These are phyloP conservation scores for Pulveroboletus sp. DNA, from an alignment of 768 basidiomycete genomes.

Conservation along the genomic window DNA sequence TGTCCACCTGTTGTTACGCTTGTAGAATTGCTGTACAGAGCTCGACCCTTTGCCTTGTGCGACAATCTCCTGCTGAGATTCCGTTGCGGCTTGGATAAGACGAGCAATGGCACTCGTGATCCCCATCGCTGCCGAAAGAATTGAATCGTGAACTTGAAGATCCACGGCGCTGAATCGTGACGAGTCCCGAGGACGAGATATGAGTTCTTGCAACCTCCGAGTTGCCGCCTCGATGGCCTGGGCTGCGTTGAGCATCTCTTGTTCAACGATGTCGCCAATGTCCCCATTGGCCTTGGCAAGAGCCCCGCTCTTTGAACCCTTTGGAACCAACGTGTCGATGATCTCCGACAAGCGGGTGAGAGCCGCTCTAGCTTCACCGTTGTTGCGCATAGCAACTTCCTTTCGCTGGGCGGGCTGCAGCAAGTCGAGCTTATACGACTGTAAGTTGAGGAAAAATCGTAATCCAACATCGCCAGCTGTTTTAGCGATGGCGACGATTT, in stretches of 20 bases:
- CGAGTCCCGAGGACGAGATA: slow-evolving; percentile 85
- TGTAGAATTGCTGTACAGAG: slow-evolving; percentile 96
- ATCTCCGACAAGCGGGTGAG: slow-evolving; percentile 83
- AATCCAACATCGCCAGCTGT: slow-evolving; percentile 83
- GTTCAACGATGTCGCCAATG: slow-evolving; percentile 93
- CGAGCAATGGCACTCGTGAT: slow-evolving; percentile 95
- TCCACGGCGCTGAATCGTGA: slow-evolving; percentile 89
- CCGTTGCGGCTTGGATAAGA: slow-evolving; percentile 94
- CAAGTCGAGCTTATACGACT: slow-evolving; percentile 91
- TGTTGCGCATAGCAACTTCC: slow-evolving; percentile 87
- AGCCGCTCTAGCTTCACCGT: slow-evolving; percentile 78
- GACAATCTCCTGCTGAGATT: slow-evolving; percentile 98
- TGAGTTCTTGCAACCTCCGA: slow-evolving; percentile 84
- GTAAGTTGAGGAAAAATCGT: slow-evolving; percentile 91
- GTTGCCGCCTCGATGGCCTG: slow-evolving; percentile 93
- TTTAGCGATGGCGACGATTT: slow-evolving; percentile 82
- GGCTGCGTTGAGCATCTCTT: slow-evolving; percentile 93
- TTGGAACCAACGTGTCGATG: slow-evolving; percentile 83
- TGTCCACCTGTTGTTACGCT: slow-evolving; percentile 99
- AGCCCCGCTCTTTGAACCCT: slow-evolving; percentile 67
- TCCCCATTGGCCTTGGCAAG: slow-evolving; percentile 83
- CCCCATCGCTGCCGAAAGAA: slow-evolving; percentile 88
- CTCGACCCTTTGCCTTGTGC: slow-evolving; percentile 92
- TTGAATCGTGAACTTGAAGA: slow-evolving; percentile 96
- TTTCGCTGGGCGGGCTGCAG: slow-evolving; percentile 71